Percentiles rank a stretch among this genome's conserved stretches.
These are phyloP conservation scores for Saccharomycopsis javanensis DNA, from an alignment of 805 yeast genomes.

Conservation along the genomic window DNA sequence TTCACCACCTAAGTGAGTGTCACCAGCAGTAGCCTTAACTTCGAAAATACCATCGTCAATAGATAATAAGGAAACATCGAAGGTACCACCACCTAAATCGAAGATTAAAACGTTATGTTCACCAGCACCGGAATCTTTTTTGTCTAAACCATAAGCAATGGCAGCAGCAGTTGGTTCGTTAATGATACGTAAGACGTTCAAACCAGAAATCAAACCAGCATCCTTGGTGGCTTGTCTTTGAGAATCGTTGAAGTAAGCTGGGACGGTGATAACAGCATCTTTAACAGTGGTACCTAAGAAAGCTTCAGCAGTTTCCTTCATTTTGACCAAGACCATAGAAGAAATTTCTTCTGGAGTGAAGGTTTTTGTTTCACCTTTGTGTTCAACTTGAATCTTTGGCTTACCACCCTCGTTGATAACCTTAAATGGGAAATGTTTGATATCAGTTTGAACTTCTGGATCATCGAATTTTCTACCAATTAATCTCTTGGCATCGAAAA, in stretches of 20 bases:
- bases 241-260: slow-evolving; percentile 82
- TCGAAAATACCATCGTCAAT: slow-evolving; percentile 96
- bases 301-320: slow-evolving; percentile 81
- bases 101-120: slow-evolving; percentile 89
- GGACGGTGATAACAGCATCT: slow-evolving; percentile 81
- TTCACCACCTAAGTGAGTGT: slow-evolving; percentile 96
- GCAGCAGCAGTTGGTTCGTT: slow-evolving; percentile 96
- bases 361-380: slow-evolving; percentile 72
- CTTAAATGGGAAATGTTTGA: slow-evolving; percentile 85
- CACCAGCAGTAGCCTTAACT: slow-evolving; percentile 82
- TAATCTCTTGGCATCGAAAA: slow-evolving; percentile 85
- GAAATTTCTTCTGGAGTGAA: slow-evolving; percentile 94
- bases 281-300: slow-evolving; percentile 70
- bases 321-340: slow-evolving; percentile 82
- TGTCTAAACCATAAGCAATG: slow-evolving; percentile 89
- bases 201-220: slow-evolving; percentile 81
- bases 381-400: slow-evolving; percentile 78
- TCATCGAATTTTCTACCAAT: slow-evolving; percentile 87
- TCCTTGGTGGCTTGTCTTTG: slow-evolving; percentile 89
- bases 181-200: slow-evolving; percentile 75
- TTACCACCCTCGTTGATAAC: slow-evolving; percentile 71
- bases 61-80: slow-evolving; percentile 89
- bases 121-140: slow-evolving; percentile 66
- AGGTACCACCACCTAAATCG: slow-evolving; percentile 98
- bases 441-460: slow-evolving; percentile 69